These are phyloP conservation scores for Dactylellina sp. DNA, from an alignment of 2,329 filamentous ascomycete genomes.

Conservation along the genomic window DNA sequence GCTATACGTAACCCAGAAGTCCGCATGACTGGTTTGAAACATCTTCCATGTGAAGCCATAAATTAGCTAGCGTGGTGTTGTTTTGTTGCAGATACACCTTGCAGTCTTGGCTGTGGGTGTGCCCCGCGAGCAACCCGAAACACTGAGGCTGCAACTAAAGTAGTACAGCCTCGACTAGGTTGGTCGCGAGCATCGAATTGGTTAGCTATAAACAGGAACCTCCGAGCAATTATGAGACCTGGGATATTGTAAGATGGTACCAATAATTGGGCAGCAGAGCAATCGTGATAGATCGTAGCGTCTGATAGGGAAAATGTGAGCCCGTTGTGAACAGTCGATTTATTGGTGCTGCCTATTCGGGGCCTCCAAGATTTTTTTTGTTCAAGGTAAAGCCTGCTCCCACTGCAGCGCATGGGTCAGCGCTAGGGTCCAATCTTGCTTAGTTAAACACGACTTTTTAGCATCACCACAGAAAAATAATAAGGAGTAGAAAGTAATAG, in stretches of 20 bases:
- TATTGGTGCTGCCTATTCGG: slow-evolving; percentile 25
- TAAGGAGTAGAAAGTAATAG: slow-evolving; percentile 4
- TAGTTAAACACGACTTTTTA: not conserved
- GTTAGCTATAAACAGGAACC: no score
- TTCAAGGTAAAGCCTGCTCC: slow-evolving; percentile 23
- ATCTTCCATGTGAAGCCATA: not conserved
- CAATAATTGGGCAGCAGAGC: slow-evolving; percentile 5
- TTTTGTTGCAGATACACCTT: no score
- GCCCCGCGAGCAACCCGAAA: not conserved
- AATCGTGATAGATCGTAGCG: slow-evolving; percentile 19
- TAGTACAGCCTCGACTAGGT: no score
- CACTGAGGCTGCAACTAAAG: not conserved
- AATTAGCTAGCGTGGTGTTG: not conserved
- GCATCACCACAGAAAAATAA: not conserved
- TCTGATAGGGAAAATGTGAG: not conserved
- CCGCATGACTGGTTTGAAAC: slow-evolving; percentile 7
- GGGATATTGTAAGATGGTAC: no score
- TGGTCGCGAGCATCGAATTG: no score
- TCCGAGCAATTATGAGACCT: no score
- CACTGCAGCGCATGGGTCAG: slow-evolving; percentile 1
- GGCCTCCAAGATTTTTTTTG: slow-evolving; percentile 9
- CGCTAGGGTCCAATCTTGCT: not conserved
- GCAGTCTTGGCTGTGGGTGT: no score
- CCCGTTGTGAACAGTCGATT: not conserved
- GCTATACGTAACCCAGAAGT: not conserved